Base-by-base conservation (phyloP, 1,284 basidiomycete genomes). In the Schizophyllum commune region DNA sequence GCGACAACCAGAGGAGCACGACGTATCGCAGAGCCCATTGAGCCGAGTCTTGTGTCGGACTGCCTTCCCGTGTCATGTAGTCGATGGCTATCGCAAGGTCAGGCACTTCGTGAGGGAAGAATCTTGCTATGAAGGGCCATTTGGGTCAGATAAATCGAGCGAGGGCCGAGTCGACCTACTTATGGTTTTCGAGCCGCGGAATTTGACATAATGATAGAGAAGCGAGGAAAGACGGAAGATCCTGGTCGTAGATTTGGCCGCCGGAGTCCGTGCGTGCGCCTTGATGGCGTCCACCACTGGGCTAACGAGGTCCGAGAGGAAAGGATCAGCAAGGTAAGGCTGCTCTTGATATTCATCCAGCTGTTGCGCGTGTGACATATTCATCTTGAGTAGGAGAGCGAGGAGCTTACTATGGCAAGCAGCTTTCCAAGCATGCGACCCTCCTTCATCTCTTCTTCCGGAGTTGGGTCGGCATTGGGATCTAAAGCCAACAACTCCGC, bases 251-350 rank as follows among this genome's bases (percentile, higher is more conserved):
- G 61, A 60, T 22, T 57, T 57, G 2, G 21, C 22, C 47, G 59
- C 60, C 9, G 32, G 5, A 9, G 21, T 22, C 65, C 77, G 81
- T n/a, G 87, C 83, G 66, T 85, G 82, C 8, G 66, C 66, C 68
- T 86, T 86, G 53, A 97, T 73, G n/a, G 73, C 72, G 32, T 83
- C 79, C 56, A 94, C 86, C 2, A 92, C 84, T 0, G 96, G 95
- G 1, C 79, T 74, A 11, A 98, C 84, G 62, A 99, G 86, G 17
- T 77, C 71, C 68, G 95, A 91, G n/a, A 99, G 81, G 68, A 85
- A 89, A n/a, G 96, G 95, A 72, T 99, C 97, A n/a, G 98, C 82
- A 0, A 99, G 83, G 69, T 96, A 94, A 1, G 95, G 81, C 68
- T 96, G 92, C 63, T 98, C 96, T 70, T 98, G 95, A 70, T 98